Base-by-base conservation (phyloP, 2,329 filamentous ascomycete genomes). In the Hymenoscyphus linearis region DNA sequence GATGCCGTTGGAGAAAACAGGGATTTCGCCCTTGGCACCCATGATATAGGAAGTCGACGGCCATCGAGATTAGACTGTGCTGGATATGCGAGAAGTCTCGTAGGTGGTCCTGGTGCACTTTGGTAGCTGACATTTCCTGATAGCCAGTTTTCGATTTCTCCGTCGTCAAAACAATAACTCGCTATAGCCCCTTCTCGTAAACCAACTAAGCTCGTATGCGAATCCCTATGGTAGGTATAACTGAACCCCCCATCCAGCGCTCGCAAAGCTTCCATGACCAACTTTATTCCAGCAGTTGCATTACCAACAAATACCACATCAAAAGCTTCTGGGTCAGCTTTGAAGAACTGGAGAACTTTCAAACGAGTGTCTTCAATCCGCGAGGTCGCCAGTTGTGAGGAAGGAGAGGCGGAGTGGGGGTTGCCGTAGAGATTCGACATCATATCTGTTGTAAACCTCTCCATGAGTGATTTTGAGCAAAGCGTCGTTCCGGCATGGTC, bases 31-130 rank as follows among this genome's bases (percentile, higher is more conserved):
- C 75, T 69, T 55, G 74, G 71, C 53, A 82, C 80, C 93, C 92
- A 97, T 3, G 78, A 74, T 16, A 91, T 72, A 7, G 92, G 90
- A 62, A 91, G 80, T 58, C 90, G 85, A 25, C 82, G 83, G 2
- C 93, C 93, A 66, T 93, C 89, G 88, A 97, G 89, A 71, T 97
- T 96, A 35, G 93, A 97, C 72, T 98, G 93, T 1, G 88, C 93
- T 7, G 93, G 89, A 72, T 91, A 97, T 31, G 91, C 89, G 73
- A 98, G 91, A 0, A 90, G 84, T 65, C 14, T 76, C 18, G 65
- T 34, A 4, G n/a, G n/a, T 18, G 14, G 10, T 12, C 6, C 55
- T 52, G 37, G 58, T 54, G 44, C 52, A 36, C 62, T 69, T 64
- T 52, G 72, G 56, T 44, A 69, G 25, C 73, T 68, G 35, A 67